These are phyloP conservation scores for Nitzschia palea DNA, from an alignment of 108 stramenopile genomes.

Conservation along the genomic window DNA sequence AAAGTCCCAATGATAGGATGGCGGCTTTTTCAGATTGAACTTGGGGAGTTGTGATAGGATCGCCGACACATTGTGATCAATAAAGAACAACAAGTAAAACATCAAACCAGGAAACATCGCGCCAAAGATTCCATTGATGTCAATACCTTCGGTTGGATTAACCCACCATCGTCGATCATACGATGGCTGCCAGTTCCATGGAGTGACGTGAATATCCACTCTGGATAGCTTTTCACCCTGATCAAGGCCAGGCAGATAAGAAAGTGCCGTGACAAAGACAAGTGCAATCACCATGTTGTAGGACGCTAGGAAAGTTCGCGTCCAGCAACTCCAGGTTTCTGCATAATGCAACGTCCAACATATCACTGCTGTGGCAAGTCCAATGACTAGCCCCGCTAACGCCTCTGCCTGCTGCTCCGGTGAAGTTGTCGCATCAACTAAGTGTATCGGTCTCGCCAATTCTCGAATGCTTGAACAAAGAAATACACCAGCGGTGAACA, in stretches of 20 bases:
- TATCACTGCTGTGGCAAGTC: constrained; percentile 36
- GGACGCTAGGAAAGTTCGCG: constrained; percentile 32
- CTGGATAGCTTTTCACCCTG: constrained; percentile 33
- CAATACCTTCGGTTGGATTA: constrained; percentile 42
- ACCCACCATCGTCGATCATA: constrained; percentile 43
- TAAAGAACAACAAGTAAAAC: constrained; percentile 60
- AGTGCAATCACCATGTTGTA: constrained; percentile 59
- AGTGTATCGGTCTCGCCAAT: constrained; percentile 35
- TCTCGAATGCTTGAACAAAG: constrained; percentile 40
- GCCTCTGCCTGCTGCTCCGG: constrained; percentile 22
- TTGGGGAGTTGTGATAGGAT: constrained; percentile 51
- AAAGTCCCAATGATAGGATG: constrained; percentile 68
- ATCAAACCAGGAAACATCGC: constrained; percentile 60
- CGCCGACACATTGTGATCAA: constrained; percentile 64
- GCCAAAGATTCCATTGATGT: constrained; percentile 40
- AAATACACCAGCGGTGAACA: constrained; percentile 60
- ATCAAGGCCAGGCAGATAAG: constrained; percentile 52
- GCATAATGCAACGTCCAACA: constrained; percentile 50
- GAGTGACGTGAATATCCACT: constrained; percentile 26
- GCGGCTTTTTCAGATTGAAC: constrained; percentile 51
- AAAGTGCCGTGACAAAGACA: constrained; percentile 40
- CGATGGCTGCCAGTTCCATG: constrained; percentile 61
- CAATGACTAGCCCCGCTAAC: constrained; percentile 40
- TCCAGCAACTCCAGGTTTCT: constrained; percentile 42
- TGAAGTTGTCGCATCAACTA: constrained; percentile 1